These are phyloP conservation scores for Pulveroboletus sp. DNA, from an alignment of 768 basidiomycete species.

Conservation along the genomic window DNA sequence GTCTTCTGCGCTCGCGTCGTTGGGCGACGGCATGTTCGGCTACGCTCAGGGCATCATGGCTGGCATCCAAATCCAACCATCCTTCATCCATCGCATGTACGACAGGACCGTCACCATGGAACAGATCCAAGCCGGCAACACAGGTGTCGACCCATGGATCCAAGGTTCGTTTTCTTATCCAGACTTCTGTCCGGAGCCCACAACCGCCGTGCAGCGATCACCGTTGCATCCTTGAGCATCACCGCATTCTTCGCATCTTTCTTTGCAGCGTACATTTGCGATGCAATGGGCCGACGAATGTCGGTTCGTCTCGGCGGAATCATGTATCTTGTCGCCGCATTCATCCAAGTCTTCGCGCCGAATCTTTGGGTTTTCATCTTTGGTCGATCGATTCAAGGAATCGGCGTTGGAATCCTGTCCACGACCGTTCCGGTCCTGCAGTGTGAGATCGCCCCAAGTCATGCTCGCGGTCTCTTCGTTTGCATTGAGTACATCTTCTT, in stretches of 20 bases:
- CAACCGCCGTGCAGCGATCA: conserved; percentile 37
- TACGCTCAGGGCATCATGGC: conserved; percentile 55
- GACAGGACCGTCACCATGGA: conserved; percentile 41
- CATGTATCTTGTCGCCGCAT: conserved; percentile 47
- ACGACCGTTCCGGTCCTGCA: conserved; percentile 51
- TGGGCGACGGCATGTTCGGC: conserved; percentile 57
- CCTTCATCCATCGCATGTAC: conserved; percentile 49
- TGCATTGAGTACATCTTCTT: conserved; percentile 53
- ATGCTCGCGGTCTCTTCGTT: conserved; percentile 51
- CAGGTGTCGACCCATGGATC: conserved; percentile 42
- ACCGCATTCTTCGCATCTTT: conserved; percentile 48
- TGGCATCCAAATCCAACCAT: conserved; percentile 49
- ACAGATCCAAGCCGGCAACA: conserved; percentile 42
- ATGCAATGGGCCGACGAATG: conserved; percentile 49
- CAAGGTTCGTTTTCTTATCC: conserved; percentile 36
- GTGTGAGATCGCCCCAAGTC: conserved; percentile 46
- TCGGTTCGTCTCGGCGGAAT: conserved; percentile 49
- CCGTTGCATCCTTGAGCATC: conserved; percentile 47
- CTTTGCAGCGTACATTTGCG: conserved; percentile 48
- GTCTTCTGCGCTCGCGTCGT: conserved; percentile 50
- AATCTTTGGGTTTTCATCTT: conserved; percentile 38
- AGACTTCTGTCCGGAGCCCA: not conserved
- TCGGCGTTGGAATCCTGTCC: conserved; percentile 50
- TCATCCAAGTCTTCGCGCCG: conserved; percentile 50
- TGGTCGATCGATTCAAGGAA: conserved; percentile 46